These are phyloP conservation scores for Lathyrus oleraceus DNA, from an alignment of 306 rosid genomes.

Conservation along the genomic window DNA sequence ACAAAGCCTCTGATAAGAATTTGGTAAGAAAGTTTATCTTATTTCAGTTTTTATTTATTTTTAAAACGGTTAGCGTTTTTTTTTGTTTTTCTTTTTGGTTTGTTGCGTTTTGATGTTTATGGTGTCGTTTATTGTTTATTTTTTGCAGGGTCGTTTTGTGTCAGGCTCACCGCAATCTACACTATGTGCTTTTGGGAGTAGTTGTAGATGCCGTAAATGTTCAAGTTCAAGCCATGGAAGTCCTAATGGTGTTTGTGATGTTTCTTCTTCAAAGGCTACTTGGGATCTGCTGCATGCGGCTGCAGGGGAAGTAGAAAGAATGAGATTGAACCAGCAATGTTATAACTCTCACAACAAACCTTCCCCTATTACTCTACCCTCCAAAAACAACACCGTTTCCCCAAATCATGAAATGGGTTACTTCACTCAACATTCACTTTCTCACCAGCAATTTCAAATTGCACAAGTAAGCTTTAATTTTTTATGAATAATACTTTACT, in stretches of 20 bases:
- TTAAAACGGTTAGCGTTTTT: background rate
- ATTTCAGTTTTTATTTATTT: background rate
- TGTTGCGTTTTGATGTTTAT: background rate
- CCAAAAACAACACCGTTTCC: background rate
- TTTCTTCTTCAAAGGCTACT: slow-evolving; percentile 50
- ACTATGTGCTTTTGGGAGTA: slow-evolving; percentile 48
- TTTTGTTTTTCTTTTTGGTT: background rate
- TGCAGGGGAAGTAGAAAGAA: slow-evolving; percentile 80
- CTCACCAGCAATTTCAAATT: slow-evolving; percentile 57
- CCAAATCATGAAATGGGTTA: slow-evolving; percentile 36
- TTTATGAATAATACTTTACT: background rate
- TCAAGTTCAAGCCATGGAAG: slow-evolving; percentile 69
- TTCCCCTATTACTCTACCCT: slow-evolving; percentile 35
- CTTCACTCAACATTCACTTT: slow-evolving; percentile 45
- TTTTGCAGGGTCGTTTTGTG: slow-evolving; percentile 38
- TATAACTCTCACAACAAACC: slow-evolving; percentile 15
- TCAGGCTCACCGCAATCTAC: slow-evolving; percentile 85
- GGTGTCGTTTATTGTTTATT: background rate
- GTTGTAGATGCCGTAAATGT: slow-evolving; percentile 48
- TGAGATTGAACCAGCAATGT: slow-evolving; percentile 48
- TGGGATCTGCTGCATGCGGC: slow-evolving; percentile 86
- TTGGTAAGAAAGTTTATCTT: slow-evolving; percentile 32
- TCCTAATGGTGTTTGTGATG: slow-evolving; percentile 48
- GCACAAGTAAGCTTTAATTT: slow-evolving; percentile 45
- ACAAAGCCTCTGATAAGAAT: slow-evolving; percentile 27